Percentiles rank a stretch among this genome's conserved stretches.
These are phyloP conservation scores for Stenogyne calaminthoides DNA, from an alignment of 305 asterid genomes.

Conservation along the genomic window DNA sequence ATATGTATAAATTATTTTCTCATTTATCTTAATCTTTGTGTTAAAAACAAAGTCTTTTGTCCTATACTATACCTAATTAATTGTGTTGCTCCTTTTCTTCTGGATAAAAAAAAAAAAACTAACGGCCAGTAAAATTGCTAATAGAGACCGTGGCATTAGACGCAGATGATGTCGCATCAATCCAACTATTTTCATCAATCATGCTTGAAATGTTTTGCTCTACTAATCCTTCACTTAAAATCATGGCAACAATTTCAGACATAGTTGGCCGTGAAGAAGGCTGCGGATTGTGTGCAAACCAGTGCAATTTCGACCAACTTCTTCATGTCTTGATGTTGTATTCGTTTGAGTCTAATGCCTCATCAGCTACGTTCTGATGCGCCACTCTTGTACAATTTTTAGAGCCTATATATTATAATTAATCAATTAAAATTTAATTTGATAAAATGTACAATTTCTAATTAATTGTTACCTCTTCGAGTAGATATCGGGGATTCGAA, in stretches of 20 bases:
- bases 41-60: too few relatives aligned
- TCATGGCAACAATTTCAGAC: conserved; percentile 61
- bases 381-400: conserved; percentile 50
- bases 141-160: conserved; percentile 41
- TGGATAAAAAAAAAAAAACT: neutral
- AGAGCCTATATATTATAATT: conserved; percentile 29
- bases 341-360: conserved; percentile 41
- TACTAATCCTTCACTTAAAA: conserved; percentile 19
- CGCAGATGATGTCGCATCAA: conserved; percentile 20
- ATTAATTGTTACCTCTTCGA: conserved; percentile 42
- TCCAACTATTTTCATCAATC: conserved; percentile 17
- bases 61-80: too few relatives aligned
- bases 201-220: conserved; percentile 30
- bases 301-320: conserved; percentile 58
- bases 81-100: too few relatives aligned
- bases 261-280: conserved; percentile 61
- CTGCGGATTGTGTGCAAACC: conserved; percentile 52
- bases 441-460: neutral
- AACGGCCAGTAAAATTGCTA: conserved; percentile 40
- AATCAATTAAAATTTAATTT: neutral
- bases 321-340: conserved; percentile 48
- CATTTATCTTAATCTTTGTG: too few relatives aligned
- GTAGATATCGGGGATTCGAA: conserved; percentile 59
- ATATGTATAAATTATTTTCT: too few relatives aligned
- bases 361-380: conserved; percentile 49